Percentiles rank a stretch among this genome's conserved stretches.
These are phyloP conservation scores for Stachybotrys chartarum DNA, from an alignment of 2,329 filamentous ascomycete species.

Conservation along the genomic window DNA sequence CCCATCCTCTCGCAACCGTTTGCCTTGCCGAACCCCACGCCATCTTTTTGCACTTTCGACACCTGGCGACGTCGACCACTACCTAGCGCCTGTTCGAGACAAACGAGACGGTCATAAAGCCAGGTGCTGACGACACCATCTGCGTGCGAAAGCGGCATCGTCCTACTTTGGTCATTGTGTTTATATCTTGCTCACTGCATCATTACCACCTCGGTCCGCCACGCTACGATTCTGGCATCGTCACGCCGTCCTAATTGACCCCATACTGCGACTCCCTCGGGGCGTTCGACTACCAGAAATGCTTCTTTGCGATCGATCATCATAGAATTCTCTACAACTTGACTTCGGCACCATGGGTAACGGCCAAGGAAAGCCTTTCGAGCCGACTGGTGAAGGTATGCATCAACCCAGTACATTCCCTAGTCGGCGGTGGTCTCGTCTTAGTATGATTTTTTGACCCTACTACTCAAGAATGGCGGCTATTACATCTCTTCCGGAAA, in stretches of 20 bases:
- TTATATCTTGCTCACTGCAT: not conserved
- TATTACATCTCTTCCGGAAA: no score
- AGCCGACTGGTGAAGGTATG: slow-evolving; percentile 85
- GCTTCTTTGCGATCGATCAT: slow-evolving; percentile 12
- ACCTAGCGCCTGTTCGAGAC: no score
- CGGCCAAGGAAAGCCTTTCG: slow-evolving; percentile 86
- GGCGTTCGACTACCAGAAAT: slow-evolving; percentile 2
- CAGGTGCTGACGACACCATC: not conserved
- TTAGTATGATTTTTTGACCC: no score
- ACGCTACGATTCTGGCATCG: not conserved
- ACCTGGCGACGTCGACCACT: not conserved
- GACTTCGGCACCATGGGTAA: slow-evolving; percentile 75
- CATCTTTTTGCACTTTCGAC: not conserved
- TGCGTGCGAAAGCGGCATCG: not conserved
- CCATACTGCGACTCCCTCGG: not conserved
- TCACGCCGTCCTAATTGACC: not conserved
- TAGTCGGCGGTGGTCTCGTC: not conserved
- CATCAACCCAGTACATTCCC: slow-evolving; percentile 7
- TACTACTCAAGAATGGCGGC: no score
- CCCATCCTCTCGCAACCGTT: not conserved
- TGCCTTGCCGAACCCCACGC: not conserved
- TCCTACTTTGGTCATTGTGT: not conserved
- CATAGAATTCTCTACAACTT: slow-evolving; percentile 12
- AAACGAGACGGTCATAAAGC: not conserved
- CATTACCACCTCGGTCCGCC: not conserved